These are phyloP conservation scores for Rusavskia elegans DNA, from an alignment of 495 filamentous ascomycete species.

Conservation along the genomic window DNA sequence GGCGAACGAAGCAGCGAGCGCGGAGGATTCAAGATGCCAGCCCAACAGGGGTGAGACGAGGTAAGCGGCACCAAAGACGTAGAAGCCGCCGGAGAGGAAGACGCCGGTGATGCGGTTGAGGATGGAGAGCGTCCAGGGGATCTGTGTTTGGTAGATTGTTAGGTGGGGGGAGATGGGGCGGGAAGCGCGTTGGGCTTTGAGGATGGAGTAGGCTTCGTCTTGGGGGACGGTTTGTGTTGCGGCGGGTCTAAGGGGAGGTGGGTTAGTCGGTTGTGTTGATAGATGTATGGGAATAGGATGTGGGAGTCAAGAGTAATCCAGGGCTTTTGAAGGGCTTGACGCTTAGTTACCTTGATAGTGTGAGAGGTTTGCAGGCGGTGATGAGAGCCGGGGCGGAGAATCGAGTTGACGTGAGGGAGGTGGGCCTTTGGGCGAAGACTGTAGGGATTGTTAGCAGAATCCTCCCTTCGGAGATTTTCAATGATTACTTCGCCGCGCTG, in stretches of 20 bases:
- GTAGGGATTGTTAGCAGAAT: constrained; percentile 15
- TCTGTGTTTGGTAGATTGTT: constrained; percentile 70
- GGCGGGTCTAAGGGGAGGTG: constrained; percentile 26
- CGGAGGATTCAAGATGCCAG: constrained; percentile 69
- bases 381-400: constrained; percentile 32
- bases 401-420: constrained; percentile 23
- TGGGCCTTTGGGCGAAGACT: constrained; percentile 24
- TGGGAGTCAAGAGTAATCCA: background rate
- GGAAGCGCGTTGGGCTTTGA: constrained; percentile 64
- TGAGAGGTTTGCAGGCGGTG: constrained; percentile 25
- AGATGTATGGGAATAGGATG: background rate
- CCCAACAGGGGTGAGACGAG: constrained; percentile 66
- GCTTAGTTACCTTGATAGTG: constrained; percentile 37
- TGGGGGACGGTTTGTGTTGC: constrained; percentile 42
- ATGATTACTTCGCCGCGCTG: constrained; percentile 51
- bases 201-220: constrained; percentile 49
- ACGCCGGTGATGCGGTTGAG: constrained; percentile 72
- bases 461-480: constrained; percentile 3
- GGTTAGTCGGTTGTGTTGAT: constrained; percentile 8
- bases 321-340: background rate
- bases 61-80: constrained; percentile 73
- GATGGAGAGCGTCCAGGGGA: constrained; percentile 64
- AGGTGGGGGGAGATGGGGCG: constrained; percentile 87
- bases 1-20: constrained; percentile 62
- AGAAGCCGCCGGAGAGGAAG: constrained; percentile 56